A percentile compares a stretch with the other conserved stretches of the same genome.
phyloP scores from a whole-genome alignment of 139 green algal species.

The Picochlorum sp. region DNA sequence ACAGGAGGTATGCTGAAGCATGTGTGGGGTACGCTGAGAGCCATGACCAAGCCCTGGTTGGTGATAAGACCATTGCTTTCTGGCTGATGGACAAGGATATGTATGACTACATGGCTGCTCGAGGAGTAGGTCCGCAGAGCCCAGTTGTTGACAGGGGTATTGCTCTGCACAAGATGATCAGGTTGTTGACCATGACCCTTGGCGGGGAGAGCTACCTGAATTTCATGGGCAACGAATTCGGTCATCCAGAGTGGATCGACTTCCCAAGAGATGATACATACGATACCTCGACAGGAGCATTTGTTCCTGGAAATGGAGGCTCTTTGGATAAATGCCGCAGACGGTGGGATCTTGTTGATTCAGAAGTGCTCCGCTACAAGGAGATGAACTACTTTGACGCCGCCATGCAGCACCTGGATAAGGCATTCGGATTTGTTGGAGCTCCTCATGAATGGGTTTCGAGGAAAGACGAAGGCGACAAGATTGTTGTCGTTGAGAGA shows the following conservation, averaged over 20 bases:
- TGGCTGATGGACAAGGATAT: slow-evolving; percentile 99
- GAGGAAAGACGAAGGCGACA: slow-evolving; percentile 83
- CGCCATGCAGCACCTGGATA: slow-evolving; percentile 91
- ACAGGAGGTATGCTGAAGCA: slow-evolving; percentile 82
- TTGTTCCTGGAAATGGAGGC: slow-evolving; percentile 88
- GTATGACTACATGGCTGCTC: slow-evolving; percentile 87
- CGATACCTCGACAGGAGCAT: slow-evolving; percentile 73
- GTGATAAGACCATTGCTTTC: slow-evolving; percentile 98
- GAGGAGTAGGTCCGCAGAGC: slow-evolving; percentile 9
- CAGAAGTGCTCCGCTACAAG: slow-evolving; percentile 64
- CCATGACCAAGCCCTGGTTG: slow-evolving; percentile 92
- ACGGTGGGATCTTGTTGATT: slow-evolving; percentile 88
- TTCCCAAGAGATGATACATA: slow-evolving; percentile 90
- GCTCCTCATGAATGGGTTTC: slow-evolving; percentile 68
- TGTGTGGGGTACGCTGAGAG: slow-evolving; percentile 92
- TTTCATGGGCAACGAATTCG: slow-evolving; percentile 98
- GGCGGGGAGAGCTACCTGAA: slow-evolving; percentile 93
- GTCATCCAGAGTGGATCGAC: slow-evolving; percentile 98
- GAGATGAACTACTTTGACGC: slow-evolving; percentile 80
- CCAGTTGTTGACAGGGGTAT: slow-evolving; percentile 83
- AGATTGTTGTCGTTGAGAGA: slow-evolving; percentile 89
- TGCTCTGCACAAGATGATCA: slow-evolving; percentile 95
- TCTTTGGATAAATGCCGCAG: slow-evolving; percentile 90
- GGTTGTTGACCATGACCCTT: slow-evolving; percentile 85
- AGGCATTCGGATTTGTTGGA: slow-evolving; percentile 81